Conservation (phyloP, 768 basidiomycete genomes). For the Phlebiopsis flavidoalba region DNA sequence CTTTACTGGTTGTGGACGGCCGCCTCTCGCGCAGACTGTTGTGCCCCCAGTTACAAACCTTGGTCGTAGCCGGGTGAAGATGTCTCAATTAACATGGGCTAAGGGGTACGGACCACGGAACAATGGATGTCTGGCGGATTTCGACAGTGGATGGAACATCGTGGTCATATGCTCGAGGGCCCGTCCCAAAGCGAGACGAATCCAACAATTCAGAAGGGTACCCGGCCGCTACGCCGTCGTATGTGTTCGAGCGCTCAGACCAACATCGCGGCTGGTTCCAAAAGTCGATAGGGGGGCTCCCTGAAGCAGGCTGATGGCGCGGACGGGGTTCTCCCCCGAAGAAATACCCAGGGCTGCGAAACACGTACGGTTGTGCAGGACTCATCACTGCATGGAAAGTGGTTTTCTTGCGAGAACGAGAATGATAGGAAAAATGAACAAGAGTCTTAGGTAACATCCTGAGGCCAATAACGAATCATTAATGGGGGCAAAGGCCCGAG, state of each 20-base stretch:
- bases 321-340: slow-evolving; percentile 31
- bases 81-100: slow-evolving; percentile 46
- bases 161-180: slow-evolving; percentile 72
- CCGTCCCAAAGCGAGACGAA: slow-evolving; percentile 29
- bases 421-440: slow-evolving; percentile 96
- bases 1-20: slow-evolving; percentile 93
- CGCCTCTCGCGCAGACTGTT: slow-evolving; percentile 80
- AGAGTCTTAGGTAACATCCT: slow-evolving; percentile 90
- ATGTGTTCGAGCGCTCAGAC: slow-evolving; percentile 92
- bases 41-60: slow-evolving; percentile 58
- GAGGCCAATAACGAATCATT: slow-evolving; percentile 76
- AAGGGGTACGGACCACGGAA: slow-evolving; percentile 92
- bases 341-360: slow-evolving; percentile 27
- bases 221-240: slow-evolving; percentile 59
- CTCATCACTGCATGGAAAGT: slow-evolving; percentile 97
- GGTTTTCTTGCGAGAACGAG: slow-evolving; percentile 90
- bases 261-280: slow-evolving; percentile 99
- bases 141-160: slow-evolving; percentile 93
- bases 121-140: slow-evolving; percentile 99
- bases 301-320: slow-evolving; percentile 80
- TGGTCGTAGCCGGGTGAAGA: slow-evolving; percentile 39
- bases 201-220: slow-evolving; percentile 19
- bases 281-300: slow-evolving; percentile 82
- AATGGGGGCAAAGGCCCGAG: slow-evolving; percentile 73
- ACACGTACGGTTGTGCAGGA: slow-evolving; percentile 73